phyloP scores from a whole-genome alignment of 352 stramenopile genomes.

The Plasmopara muralis region DNA sequence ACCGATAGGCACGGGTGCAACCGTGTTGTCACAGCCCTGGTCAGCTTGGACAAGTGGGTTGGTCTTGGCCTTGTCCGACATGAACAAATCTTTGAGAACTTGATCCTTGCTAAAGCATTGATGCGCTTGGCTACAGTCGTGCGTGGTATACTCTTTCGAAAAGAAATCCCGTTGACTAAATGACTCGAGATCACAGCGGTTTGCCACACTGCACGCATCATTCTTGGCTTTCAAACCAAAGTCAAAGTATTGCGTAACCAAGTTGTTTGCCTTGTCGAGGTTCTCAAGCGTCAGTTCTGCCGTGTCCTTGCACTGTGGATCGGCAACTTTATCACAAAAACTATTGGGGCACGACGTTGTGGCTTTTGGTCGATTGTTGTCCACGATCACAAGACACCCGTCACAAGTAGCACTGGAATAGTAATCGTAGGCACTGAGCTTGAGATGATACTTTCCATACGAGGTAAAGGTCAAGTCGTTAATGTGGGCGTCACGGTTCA shows the following conservation, averaged over 20 bases:
- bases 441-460: slow-evolving; percentile 52
- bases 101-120: slow-evolving; percentile 30
- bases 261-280: slow-evolving; percentile 19
- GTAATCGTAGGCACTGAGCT: slow-evolving; percentile 51
- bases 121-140: slow-evolving; percentile 10
- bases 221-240: slow-evolving; percentile 39
- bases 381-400: slow-evolving; percentile 49
- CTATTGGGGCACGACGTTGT: slow-evolving; percentile 31
- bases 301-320: slow-evolving; percentile 5
- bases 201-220: slow-evolving; percentile 39
- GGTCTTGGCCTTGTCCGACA: slow-evolving; percentile 10
- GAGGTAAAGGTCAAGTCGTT: slow-evolving; percentile 33
- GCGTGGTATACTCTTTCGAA: slow-evolving; percentile 14
- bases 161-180: slow-evolving; percentile 44
- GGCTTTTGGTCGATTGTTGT: slow-evolving; percentile 39
- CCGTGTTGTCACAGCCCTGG: slow-evolving; percentile 20
- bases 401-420: slow-evolving; percentile 28
- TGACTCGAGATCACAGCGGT: slow-evolving; percentile 38
- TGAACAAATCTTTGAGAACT: slow-evolving; percentile 24
- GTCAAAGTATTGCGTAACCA: slow-evolving; percentile 31
- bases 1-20: slow-evolving; percentile 20
- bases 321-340: slow-evolving; percentile 29
- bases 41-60: slow-evolving; percentile 30
- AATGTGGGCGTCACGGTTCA: slow-evolving; percentile 26
- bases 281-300: slow-evolving; percentile 26